phyloP scores from a whole-genome alignment of 768 basidiomycete species.

The Pleurotus tuoliensis region DNA sequence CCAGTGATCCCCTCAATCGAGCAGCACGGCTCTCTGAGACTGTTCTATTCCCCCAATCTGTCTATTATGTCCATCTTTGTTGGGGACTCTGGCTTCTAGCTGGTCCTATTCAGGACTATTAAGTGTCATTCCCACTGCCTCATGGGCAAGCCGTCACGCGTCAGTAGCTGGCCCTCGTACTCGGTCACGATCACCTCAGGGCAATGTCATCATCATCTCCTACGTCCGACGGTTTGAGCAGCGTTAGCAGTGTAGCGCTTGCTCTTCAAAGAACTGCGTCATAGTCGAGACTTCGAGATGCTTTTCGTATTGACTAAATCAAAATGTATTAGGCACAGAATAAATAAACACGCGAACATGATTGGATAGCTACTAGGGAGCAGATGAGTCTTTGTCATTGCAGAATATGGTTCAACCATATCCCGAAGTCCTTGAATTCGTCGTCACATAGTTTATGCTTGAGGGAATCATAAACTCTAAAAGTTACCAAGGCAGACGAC shows the following conservation, averaged over 20 bases:
- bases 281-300: not conserved
- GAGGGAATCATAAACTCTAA: constrained; percentile 27
- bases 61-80: not conserved
- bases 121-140: constrained; percentile 1
- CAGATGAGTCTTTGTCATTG: not conserved
- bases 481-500: constrained; percentile 14
- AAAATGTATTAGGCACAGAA: no score
- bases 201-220: not conserved
- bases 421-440: constrained; percentile 28
- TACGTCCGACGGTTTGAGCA: not conserved
- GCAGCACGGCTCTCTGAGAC: no score
- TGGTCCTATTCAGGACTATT: not conserved
- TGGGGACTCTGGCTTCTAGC: not conserved
- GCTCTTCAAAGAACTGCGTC: not conserved
- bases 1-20: no score
- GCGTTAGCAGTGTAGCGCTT: not conserved
- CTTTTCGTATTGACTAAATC: no score
- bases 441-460: constrained; percentile 28
- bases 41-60: no score
- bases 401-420: constrained; percentile 20
- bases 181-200: not conserved
- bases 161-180: not conserved
- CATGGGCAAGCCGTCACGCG: not conserved
- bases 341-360: no score
- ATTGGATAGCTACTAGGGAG: no score